Conservation (phyloP, 108 stramenopile species). For the Chaetoceros muelleri region DNA sequence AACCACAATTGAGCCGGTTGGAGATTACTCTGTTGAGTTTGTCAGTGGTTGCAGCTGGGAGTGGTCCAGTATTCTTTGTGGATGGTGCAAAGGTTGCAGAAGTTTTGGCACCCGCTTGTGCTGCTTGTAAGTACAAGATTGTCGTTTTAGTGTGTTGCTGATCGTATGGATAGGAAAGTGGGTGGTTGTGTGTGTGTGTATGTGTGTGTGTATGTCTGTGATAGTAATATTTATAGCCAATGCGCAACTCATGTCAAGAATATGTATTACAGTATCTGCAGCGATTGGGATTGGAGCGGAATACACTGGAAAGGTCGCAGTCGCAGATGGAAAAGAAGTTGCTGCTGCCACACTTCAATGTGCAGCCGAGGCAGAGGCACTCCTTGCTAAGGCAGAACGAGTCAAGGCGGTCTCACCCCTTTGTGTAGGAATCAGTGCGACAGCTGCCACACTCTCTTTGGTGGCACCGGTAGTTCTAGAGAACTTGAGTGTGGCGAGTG, state of each 20-base stretch:
- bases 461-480: conserved; percentile 64
- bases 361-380: conserved; percentile 82
- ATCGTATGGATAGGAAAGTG: too few species aligned
- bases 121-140: conserved; percentile 38
- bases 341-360: conserved; percentile 79
- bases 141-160: too few species aligned
- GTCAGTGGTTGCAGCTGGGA: conserved; percentile 40
- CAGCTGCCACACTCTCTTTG: conserved; percentile 60
- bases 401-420: conserved; percentile 81
- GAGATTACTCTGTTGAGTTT: conserved; percentile 49
- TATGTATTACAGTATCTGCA: conserved; percentile 45
- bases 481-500: conserved; percentile 9
- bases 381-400: conserved; percentile 78
- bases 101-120: conserved; percentile 54
- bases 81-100: conserved; percentile 50
- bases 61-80: conserved; percentile 50
- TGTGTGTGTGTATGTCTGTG: conserved; percentile 15
- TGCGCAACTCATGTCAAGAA: too few species aligned
- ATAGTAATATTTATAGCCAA: background rate
- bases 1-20: conserved; percentile 46
- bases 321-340: conserved; percentile 84
- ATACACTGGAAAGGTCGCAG: conserved; percentile 80
- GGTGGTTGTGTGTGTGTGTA: too few species aligned
- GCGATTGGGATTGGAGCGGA: conserved; percentile 81
- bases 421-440: conserved; percentile 83